Evolutionary conservation across 305 asterid genomes (phyloP), one percentile per base, ranked within the genome.

Genomic region (Salvia sclarea): DNA sequence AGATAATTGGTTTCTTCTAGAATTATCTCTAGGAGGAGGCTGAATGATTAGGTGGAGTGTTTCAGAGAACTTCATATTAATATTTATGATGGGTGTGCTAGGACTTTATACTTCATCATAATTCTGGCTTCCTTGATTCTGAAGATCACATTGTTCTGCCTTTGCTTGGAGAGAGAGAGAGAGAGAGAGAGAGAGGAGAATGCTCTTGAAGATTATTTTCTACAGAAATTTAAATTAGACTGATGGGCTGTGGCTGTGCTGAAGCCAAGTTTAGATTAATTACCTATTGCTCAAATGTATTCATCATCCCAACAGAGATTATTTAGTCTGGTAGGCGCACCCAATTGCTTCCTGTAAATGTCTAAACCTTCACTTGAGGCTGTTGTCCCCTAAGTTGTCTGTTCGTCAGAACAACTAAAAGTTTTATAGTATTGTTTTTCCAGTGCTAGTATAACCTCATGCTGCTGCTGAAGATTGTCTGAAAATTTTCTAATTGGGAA

Each of bases 141-240:
- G 59, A 57, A 56, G 52, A 41, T 57, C n/a, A n/a, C n/a, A n/a
- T n/a, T n/a, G n/a, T n/a, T n/a, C n/a, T n/a, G n/a, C n/a, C n/a
- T 70, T 64, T 55, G 52, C 18, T 33, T 38, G 49, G 25, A 28
- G 48, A 31, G 24, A 6, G 10, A 31, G 30, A 25, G 30, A 25
- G 30, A 2, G 30, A 25, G 30, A 25, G 4, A 4, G 4, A n/a
- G n/a, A n/a, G n/a, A n/a, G n/a, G n/a, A n/a, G n/a, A n/a, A n/a
- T n/a, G n/a, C n/a, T n/a, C n/a, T 41, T 41, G 44, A 25, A 69
- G 58, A 41, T 22, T 22, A 38, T 69, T 70, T 63, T 38, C 45
- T 18, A 2, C 20, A 16, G 25, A 60, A 60, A 17, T 37, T 38
- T 8, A 52, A 40, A 60, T 47, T 44, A 43, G 53, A 57, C 12